Conservation (phyloP, 1,284 basidiomycete genomes). For the Malassezia sympodialis region DNA sequence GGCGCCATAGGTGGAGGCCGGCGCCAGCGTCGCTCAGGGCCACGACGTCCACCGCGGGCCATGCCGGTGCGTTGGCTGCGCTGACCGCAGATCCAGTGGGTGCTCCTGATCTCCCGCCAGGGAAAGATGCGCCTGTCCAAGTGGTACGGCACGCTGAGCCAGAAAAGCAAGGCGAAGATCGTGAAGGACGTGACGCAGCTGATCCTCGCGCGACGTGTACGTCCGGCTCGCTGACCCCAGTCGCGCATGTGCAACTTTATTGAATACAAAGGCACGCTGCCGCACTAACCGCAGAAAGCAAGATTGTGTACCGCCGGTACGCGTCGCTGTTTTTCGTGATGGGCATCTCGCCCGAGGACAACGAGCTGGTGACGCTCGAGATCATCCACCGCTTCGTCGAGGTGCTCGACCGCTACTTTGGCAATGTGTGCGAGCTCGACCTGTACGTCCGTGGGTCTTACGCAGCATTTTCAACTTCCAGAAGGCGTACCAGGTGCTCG, state of each 20-base stretch:
- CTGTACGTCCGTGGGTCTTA: constrained; percentile 18
- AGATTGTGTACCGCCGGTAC: constrained; percentile 90
- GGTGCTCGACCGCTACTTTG: constrained; percentile 96
- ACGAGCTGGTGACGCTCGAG: constrained; percentile 83
- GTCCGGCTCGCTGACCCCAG: constrained; percentile 14
- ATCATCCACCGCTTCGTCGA: constrained; percentile 98
- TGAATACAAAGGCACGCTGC: constrained; percentile 75
- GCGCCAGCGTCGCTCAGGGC: not conserved
- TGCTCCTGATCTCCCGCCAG: constrained; percentile 86
- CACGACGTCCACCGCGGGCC: not conserved
- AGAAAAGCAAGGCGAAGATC: constrained; percentile 92
- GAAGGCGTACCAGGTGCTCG: constrained; percentile 54
- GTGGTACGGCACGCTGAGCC: constrained; percentile 94
- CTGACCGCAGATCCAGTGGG: constrained; percentile 54
- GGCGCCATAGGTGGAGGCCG: not conserved
- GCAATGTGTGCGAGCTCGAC: constrained; percentile 57
- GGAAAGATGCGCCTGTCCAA: constrained; percentile 96
- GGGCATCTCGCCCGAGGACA: constrained; percentile 78
- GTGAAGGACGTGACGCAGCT: constrained; percentile 99
- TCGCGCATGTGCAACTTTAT: constrained; percentile 99
- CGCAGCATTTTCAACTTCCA: constrained; percentile 47
- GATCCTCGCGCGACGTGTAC: constrained; percentile 70
- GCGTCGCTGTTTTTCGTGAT: constrained; percentile 96
- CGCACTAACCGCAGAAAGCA: constrained; percentile 25
- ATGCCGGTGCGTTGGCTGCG: not conserved